Evolutionary conservation across 495 filamentous ascomycete species (phyloP).

Genomic region (Pseudoneurospora amorphoporcata): DNA sequence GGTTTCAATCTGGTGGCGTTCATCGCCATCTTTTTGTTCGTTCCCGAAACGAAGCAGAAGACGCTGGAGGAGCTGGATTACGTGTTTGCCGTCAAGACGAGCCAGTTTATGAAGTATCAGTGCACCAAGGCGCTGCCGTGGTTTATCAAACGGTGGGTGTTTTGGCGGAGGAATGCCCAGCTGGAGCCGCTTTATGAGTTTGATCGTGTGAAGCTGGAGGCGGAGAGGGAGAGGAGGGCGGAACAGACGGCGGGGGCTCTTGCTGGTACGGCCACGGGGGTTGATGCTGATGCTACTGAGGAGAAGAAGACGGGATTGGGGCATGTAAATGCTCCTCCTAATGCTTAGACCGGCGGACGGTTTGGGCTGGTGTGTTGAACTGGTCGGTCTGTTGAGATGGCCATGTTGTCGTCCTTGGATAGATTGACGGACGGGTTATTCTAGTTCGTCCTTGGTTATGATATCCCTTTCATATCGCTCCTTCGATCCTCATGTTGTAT

Average conservation of each 20-base stretch:
- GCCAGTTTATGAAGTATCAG: constrained; percentile 56
- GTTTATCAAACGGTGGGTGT: constrained; percentile 58
- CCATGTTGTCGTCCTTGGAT: background rate
- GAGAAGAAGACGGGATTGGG: background rate
- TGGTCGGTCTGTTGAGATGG: background rate
- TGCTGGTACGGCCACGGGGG: background rate
- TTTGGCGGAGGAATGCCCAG: constrained; percentile 42
- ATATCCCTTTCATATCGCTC: background rate
- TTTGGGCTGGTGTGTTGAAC: background rate
- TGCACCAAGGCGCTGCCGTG: constrained; percentile 50
- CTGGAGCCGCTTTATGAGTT: constrained; percentile 56
- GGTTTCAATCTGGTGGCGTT: constrained; percentile 54
- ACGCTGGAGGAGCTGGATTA: constrained; percentile 76
- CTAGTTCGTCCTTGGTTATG: background rate
- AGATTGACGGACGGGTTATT: background rate
- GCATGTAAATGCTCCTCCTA: background rate
- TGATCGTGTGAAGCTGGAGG: constrained; percentile 13
- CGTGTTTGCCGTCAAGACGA: constrained; percentile 63
- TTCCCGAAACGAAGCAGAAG: constrained; percentile 60
- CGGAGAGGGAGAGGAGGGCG: background rate
- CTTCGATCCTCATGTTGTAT: background rate
- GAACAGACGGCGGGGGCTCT: background rate
- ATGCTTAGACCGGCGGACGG: background rate
- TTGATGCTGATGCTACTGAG: background rate
- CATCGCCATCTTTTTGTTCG: constrained; percentile 55